Evolutionary conservation across 257 asterid genomes (phyloP).

Genomic region (Parsonsia alboflavescens): DNA sequence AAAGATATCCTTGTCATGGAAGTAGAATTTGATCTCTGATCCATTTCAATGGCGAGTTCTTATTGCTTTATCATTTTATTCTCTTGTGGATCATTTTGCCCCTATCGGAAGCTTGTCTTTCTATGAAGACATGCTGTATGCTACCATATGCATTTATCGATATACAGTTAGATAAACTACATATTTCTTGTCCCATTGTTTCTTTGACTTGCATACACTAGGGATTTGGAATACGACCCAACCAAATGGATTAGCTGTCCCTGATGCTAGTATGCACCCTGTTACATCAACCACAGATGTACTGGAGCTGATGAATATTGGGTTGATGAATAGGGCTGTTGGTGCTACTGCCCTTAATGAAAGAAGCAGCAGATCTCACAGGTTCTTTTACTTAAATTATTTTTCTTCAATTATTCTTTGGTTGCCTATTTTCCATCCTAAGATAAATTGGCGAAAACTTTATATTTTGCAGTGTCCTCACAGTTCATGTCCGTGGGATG

Average conservation of each 20-base stretch:
- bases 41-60: background rate
- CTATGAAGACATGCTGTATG: background rate
- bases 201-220: conserved; percentile 86
- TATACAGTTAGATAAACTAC: background rate
- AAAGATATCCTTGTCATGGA: conserved; percentile 74
- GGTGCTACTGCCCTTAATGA: conserved; percentile 94
- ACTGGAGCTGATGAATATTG: conserved; percentile 73
- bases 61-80: background rate
- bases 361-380: conserved; percentile 97
- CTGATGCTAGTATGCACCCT: conserved; percentile 93
- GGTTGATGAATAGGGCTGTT: conserved; percentile 81
- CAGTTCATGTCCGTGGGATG: conserved; percentile 83
- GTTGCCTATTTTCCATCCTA: background rate
- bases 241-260: conserved; percentile 96
- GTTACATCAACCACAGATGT: conserved; percentile 81
- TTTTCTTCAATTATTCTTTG: conserved; percentile 7
- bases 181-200: conserved; percentile 21
- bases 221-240: conserved; percentile 91
- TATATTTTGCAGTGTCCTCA: conserved; percentile 59
- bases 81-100: background rate
- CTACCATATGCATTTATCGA: background rate
- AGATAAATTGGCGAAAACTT: conserved; percentile 14
- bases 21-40: conserved; percentile 14
- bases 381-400: conserved; percentile 33
- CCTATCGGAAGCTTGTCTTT: background rate